Evolutionary conservation across 805 yeast genomes (phyloP).

Genomic region (Priceomyces medius): DNA sequence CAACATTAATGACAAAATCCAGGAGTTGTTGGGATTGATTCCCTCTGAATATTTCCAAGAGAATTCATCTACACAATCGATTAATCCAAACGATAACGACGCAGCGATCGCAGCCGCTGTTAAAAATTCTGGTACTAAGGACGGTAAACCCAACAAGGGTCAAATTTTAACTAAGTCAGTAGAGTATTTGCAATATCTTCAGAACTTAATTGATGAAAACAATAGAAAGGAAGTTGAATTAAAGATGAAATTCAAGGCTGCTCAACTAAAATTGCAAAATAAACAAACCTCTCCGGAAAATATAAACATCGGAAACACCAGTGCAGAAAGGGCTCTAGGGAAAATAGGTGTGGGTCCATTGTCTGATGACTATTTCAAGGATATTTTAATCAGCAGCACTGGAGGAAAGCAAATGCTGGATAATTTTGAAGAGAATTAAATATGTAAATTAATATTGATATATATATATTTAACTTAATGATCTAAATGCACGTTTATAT

Average conservation of each 20-base stretch:
- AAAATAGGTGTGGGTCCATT: slow-evolving; percentile 83
- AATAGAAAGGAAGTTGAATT: slow-evolving; percentile 79
- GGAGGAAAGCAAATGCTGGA: slow-evolving; percentile 21
- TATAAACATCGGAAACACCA: slow-evolving; percentile 52
- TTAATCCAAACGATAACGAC: slow-evolving; percentile 17
- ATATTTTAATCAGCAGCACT: slow-evolving; percentile 23
- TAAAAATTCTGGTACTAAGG: slow-evolving; percentile 61
- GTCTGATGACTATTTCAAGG: slow-evolving; percentile 42
- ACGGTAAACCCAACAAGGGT: slow-evolving; percentile 84
- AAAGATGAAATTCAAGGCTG: slow-evolving; percentile 54
- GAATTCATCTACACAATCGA: slow-evolving; percentile 9
- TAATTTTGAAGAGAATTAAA: slow-evolving; percentile 9
- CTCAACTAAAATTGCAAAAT: slow-evolving; percentile 47
- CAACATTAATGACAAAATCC: slow-evolving; percentile 45
- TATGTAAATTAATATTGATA: background rate
- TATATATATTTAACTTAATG: background rate
- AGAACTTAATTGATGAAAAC: slow-evolving; percentile 71
- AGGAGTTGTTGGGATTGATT: slow-evolving; percentile 38
- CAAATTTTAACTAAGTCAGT: slow-evolving; percentile 75
- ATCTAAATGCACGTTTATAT: slow-evolving; percentile 4
- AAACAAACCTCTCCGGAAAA: slow-evolving; percentile 41
- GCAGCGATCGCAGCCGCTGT: slow-evolving; percentile 29
- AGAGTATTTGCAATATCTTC: slow-evolving; percentile 65
- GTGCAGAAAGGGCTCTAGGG: slow-evolving; percentile 76
- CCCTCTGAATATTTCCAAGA: slow-evolving; percentile 39